Evolutionary conservation across 805 yeast genomes (phyloP), one percentile per base, ranked within the genome.

Genomic region (Soucietia sequanensis): DNA sequence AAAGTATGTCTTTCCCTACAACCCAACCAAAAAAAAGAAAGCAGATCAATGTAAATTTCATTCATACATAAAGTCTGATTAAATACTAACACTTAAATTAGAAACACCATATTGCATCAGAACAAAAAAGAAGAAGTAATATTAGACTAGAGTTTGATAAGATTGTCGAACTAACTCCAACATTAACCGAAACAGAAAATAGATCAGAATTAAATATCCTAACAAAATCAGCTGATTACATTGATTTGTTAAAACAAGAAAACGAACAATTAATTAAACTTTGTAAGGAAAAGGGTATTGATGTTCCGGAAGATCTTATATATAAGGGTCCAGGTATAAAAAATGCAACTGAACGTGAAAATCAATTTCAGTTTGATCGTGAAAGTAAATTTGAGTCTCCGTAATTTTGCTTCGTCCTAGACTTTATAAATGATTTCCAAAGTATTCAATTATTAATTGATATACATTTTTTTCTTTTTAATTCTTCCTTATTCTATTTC

Each of bases 121-220:
- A 90, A 54, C 90, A 88, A 55, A 84, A 84, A 51, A 70, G 98
- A 48, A 69, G 98, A 42, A 87, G 81, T 44, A 87, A 90, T 27
- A 87, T 91, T 15, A 68, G 97, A 29, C 75, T 80, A 7, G 90
- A 88, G 7, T 90, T 87, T 51, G 95, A 85, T 48, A 75, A 73
- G 36, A 68, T 90, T 15, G 90, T 89, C 0, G 68, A 72, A 1
- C 56, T 86, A 6, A 88, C 93, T 1, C 97, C 97, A 0, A 79
- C 75, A 6, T 63, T 90, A 27, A 68, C 75, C 1, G 69, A 71
- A n/a, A 65, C 68, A 16, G 96, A 91, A 47, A 79, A 83, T 35
- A 65, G 96, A 27, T 83, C 95, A 1, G 98, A 90, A 50, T 71
- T 86, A 22, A 70, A 79, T 12, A 85, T 90, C 8, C 70, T 89